Evolutionary conservation across 2,329 filamentous ascomycete genomes (phyloP), one percentile per base, ranked within the genome.

Genomic region (Alternaria sp.): DNA sequence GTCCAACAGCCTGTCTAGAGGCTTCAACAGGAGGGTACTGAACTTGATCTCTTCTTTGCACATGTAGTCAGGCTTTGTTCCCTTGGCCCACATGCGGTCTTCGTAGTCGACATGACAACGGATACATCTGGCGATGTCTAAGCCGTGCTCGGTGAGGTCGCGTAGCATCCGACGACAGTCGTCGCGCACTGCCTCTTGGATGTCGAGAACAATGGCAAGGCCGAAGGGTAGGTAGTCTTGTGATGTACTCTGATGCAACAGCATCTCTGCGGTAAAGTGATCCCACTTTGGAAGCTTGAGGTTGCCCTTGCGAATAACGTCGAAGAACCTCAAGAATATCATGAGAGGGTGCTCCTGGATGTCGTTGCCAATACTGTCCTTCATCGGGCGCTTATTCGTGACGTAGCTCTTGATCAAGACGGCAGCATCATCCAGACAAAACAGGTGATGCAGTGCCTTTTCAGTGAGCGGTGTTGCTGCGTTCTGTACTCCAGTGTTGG

Each of bases 51-150:
- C 49, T 3, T 56, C 65, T 5, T 18, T 46, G n/a, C 47, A 57
- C 69, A 73, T 69, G 41, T 71, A 73, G 15, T 71, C 71, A 3
- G 68, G 71, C 44, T 63, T 66, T 15, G 44, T 65, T 7, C 58
- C 64, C 6, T 26, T 30, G 7, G 23, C 46, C 67, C 66, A 69
- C 64, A 71, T 65, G 6, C 53, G 43, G 26, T 69, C 69, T 60
- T 71, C 70, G 56, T 68, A 71, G 1, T 63, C 45, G 12, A 67
- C 58, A 37, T 72, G 70, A 7, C 10, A 44, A n/a, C 61, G 58
- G 49, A 71, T 65, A 4, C 64, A 46, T 11, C 50, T 50, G n/a
- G 57, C 28, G 12, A 61, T 55, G n/a, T 64, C 44, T 4, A 62
- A 26, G 7, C 37, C 60, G 23, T 69, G 60, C 15, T 63, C 55